phyloP scores from a whole-genome alignment of 495 filamentous ascomycete species.

The Aspergillus haitiensis region DNA sequence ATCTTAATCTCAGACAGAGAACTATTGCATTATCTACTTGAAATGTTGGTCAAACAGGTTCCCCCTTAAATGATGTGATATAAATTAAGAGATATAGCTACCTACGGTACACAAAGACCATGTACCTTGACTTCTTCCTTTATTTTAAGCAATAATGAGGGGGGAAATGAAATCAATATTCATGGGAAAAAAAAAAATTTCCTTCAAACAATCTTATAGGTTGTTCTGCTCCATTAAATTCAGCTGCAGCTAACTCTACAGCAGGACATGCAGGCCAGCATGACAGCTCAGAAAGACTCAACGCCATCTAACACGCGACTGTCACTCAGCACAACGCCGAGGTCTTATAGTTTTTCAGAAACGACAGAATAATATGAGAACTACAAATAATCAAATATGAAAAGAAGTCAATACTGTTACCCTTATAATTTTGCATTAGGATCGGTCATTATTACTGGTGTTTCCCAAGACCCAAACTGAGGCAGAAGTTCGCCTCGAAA shows the following conservation, averaged over 20 bases:
- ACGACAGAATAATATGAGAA: too few relatives aligned
- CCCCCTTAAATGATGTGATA: background rate
- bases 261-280: background rate
- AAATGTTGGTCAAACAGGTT: background rate
- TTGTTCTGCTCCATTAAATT: too few relatives aligned
- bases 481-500: too few relatives aligned
- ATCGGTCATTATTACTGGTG: too few relatives aligned
- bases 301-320: too few relatives aligned
- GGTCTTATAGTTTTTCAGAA: too few relatives aligned
- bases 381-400: too few relatives aligned
- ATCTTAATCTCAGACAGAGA: background rate
- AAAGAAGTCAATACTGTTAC: too few relatives aligned
- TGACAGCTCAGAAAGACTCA: slow-evolving; percentile 7
- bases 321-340: too few relatives aligned
- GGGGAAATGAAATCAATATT: background rate
- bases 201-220: background rate
- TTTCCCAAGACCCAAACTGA: too few relatives aligned
- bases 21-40: background rate
- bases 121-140: background rate
- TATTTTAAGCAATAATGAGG: too few relatives aligned
- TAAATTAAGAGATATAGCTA: background rate
- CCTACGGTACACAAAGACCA: background rate
- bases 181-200: background rate
- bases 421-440: too few relatives aligned
- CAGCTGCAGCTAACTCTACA: background rate